Evolutionary conservation across 495 filamentous ascomycete species (phyloP), one percentile per base, ranked within the genome.

Genomic region (Penicillium verhagenii): DNA sequence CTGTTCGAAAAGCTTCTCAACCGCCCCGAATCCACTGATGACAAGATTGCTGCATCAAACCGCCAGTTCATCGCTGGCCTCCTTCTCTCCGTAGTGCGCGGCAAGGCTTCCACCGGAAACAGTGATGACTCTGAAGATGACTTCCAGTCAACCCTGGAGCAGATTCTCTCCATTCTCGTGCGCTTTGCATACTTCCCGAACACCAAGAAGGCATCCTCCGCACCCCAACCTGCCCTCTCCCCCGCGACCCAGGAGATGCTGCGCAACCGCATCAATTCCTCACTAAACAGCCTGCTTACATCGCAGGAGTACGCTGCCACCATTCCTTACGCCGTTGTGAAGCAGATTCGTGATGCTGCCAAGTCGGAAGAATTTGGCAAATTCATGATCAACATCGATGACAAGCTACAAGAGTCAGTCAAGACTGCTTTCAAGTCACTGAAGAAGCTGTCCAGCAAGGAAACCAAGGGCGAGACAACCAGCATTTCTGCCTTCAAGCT

Each of bases 271-370:
- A 79, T 95, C 44, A 78, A 80, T 38, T 84, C 82, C 20, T 83
- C 80, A 42, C 79, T 96, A 54, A 82, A 86, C 38, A 86, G 86
- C 58, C 73, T 95, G 3, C 79, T 90, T 19, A 73, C 79, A n/a
- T 78, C 82, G n/a, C 75, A 79, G 19, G 78, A 81, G 45, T 80
- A 82, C 43, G 80, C 73, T 11, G 56, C 73, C 3, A 65, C 63
- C 2, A 70, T 81, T 46, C 74, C 79, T 2, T 83, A 80, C 48
- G 64, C 70, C 9, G 74, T 85, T n/a, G 75, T 82, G 25, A 69
- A 65, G 48, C 74, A 74, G 47, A 82, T 86, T 49, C 77, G 75
- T 29, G 73, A 78, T 47, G 64, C 60, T 16, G 61, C 65, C 33
- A 69, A 72, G 47, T 72, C 73, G 3, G 65, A 73, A 47, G 71